phyloP scores from a whole-genome alignment of 2,329 filamentous ascomycete species.

The Calonectria pauciramosa region DNA sequence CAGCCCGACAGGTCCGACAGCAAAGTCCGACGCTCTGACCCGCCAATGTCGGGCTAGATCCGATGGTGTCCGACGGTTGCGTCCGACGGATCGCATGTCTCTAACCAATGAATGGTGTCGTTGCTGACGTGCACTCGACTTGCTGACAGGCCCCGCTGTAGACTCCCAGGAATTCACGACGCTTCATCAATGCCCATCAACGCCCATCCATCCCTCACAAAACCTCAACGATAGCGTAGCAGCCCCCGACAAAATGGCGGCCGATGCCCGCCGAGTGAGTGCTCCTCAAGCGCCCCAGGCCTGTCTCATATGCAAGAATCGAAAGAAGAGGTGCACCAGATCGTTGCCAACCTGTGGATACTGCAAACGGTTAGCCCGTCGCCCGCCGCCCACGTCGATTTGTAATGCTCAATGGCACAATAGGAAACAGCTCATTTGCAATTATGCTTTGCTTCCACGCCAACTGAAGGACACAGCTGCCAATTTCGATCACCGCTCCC shows the following conservation, averaged over 20 bases:
- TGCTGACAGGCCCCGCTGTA: background rate
- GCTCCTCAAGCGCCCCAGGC: conserved; percentile 4
- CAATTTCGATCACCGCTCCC: background rate
- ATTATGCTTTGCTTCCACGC: background rate
- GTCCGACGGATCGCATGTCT: background rate
- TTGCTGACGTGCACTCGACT: background rate
- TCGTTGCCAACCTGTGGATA: conserved; percentile 5
- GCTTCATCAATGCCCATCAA: background rate
- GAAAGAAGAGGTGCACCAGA: conserved; percentile 16
- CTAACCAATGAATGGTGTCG: background rate
- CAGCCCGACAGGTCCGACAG: background rate
- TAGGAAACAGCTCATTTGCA: background rate
- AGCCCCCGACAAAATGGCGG: background rate
- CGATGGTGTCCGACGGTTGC: background rate
- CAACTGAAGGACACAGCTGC: accelerated
- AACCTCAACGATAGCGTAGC: background rate
- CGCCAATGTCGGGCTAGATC: background rate
- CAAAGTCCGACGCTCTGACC: background rate
- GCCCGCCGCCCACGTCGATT: background rate
- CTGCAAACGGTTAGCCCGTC: background rate
- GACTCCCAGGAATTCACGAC: background rate
- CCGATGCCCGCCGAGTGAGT: background rate
- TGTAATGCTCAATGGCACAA: background rate
- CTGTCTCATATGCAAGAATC: background rate
- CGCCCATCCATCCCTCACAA: background rate